phyloP scores from a whole-genome alignment of 139 green algal species.

The Coelastrella sp. region DNA sequence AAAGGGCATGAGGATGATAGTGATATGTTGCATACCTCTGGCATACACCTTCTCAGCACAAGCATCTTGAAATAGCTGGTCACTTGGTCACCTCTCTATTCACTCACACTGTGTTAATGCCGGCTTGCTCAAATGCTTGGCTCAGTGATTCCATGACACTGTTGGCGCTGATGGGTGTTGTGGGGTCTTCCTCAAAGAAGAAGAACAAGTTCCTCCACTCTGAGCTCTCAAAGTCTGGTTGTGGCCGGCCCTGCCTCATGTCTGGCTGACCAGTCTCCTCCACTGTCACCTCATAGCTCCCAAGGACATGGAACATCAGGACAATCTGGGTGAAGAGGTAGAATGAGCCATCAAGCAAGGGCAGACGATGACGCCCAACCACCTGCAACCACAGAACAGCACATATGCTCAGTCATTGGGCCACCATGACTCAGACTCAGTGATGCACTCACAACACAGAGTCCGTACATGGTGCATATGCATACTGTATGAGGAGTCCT shows the following conservation, averaged over 20 bases:
- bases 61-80: background rate
- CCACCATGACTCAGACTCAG: background rate
- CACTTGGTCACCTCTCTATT: background rate
- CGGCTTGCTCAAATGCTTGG: background rate
- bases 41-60: background rate
- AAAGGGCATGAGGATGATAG: too few relatives aligned
- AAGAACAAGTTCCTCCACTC: background rate
- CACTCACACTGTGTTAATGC: background rate
- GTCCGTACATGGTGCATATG: background rate
- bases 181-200: background rate
- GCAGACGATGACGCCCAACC: background rate
- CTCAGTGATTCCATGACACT: background rate
- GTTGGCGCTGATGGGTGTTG: background rate
- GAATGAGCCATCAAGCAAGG: conserved; percentile 5
- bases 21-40: too few relatives aligned
- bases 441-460: background rate
- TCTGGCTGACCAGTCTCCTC: background rate
- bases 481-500: background rate
- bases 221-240: background rate
- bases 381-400: background rate
- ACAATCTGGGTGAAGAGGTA: background rate
- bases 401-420: background rate
- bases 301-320: background rate
- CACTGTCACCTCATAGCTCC: background rate
- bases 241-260: background rate